phyloP scores from a whole-genome alignment of 179 eudicot genomes.

The Actinidia chinensis region DNA sequence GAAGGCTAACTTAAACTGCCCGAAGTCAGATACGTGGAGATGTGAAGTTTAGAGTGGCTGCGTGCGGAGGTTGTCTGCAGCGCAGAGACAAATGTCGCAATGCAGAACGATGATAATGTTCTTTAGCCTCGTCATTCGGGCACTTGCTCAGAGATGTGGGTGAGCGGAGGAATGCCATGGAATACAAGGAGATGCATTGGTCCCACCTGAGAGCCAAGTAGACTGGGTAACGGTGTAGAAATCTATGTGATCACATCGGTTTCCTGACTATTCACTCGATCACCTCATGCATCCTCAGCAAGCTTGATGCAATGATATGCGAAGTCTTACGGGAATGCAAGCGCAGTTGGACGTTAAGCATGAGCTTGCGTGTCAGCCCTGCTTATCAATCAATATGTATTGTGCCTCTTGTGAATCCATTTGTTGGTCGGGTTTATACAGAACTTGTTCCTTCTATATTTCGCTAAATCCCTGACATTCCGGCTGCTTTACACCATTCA shows the following conservation, averaged over 20 bases:
- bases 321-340: constrained; percentile 60
- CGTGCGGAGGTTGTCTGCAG: constrained; percentile 91
- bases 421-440: constrained; percentile 70
- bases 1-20: constrained; percentile 80
- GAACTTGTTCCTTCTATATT: constrained; percentile 17
- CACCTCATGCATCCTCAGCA: constrained; percentile 50
- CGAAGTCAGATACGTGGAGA: constrained; percentile 89
- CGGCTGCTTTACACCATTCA: not conserved
- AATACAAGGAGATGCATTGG: constrained; percentile 40
- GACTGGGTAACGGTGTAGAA: constrained; percentile 52
- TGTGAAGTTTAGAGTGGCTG: constrained; percentile 95
- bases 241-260: not conserved
- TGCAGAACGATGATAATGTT: constrained; percentile 28
- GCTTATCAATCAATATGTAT: constrained; percentile 66
- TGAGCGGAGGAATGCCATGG: constrained; percentile 55
- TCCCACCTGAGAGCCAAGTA: constrained; percentile 67
- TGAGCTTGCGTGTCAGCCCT: constrained; percentile 51
- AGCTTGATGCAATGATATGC: constrained; percentile 82
- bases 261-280: constrained; percentile 31
- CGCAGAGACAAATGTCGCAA: constrained; percentile 58
- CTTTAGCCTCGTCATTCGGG: constrained; percentile 41
- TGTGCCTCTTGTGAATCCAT: constrained; percentile 76
- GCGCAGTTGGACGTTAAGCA: constrained; percentile 73
- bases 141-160: constrained; percentile 36
- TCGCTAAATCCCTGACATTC: not conserved